These are phyloP conservation scores for Tolypocladium pustulatum DNA, from an alignment of 2,329 filamentous ascomycete genomes.

Conservation along the genomic window DNA sequence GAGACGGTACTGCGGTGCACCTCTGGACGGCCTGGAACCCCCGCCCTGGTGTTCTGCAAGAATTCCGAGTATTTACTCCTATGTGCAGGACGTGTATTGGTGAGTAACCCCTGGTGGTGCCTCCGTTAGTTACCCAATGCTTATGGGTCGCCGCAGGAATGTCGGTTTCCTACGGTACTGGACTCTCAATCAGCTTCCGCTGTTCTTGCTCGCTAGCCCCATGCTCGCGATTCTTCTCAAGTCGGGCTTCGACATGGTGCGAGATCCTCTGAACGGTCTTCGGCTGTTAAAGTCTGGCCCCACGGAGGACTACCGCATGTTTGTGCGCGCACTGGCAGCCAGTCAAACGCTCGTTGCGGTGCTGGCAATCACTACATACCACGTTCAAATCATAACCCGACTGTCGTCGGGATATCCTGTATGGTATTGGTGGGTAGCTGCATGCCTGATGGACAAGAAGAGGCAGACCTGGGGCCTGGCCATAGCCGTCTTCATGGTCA, in stretches of 20 bases:
- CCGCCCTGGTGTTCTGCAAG: slow-evolving; percentile 64
- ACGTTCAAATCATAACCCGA: slow-evolving; percentile 88
- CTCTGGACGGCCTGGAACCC: slow-evolving; percentile 15
- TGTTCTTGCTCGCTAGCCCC: slow-evolving; percentile 76
- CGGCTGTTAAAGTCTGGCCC: slow-evolving; percentile 1
- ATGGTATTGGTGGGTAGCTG: slow-evolving; percentile 78
- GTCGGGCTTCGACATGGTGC: slow-evolving; percentile 41
- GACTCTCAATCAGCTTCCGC: slow-evolving; percentile 73
- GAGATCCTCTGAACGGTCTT: slow-evolving; percentile 9
- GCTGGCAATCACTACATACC: slow-evolving; percentile 68
- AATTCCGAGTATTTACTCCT: slow-evolving; percentile 84
- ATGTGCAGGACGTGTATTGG: slow-evolving; percentile 88
- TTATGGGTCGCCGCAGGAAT: slow-evolving; percentile 49
- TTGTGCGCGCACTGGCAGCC: slow-evolving; percentile 51
- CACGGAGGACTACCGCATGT: slow-evolving; percentile 8
- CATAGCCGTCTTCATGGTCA: slow-evolving; percentile 57
- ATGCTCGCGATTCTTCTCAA: slow-evolving; percentile 53
- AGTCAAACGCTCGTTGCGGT: slow-evolving; percentile 63
- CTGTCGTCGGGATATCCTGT: slow-evolving; percentile 80
- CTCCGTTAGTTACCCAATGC: background rate
- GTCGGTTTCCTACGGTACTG: slow-evolving; percentile 84
- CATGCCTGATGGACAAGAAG: slow-evolving; percentile 25
- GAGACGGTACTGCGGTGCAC: slow-evolving; percentile 49
- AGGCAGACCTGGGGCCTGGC: slow-evolving; percentile 19
- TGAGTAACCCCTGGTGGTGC: slow-evolving; percentile 35